Base-by-base conservation (phyloP, 2,329 filamentous ascomycete genomes). In the Fusarium buxicola region DNA sequence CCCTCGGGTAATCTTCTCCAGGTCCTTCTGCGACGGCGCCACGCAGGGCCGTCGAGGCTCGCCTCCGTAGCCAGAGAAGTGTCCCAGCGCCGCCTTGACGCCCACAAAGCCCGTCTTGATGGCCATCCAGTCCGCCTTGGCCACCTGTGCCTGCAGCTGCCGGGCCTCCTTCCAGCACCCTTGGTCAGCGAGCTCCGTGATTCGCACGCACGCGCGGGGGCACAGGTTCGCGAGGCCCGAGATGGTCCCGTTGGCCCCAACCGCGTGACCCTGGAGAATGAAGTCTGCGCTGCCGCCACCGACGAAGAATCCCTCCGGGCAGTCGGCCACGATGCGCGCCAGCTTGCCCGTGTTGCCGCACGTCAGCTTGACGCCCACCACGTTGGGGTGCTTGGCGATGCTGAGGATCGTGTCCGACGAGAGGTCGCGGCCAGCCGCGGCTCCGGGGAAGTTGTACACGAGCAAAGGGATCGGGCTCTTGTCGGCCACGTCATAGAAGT, bases 291-390 rank as follows among this genome's bases (percentile, higher is more conserved):
- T 79, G 47, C 77, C 77, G 16, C 74, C 77, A 34, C 71, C 70
- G 2, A 76, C 72, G 41, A 78, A 78, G 52, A 71, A 71, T 10
- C 69, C 68, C 28, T 66, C 64, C 2, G 71, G 72, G 39, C 69
- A 72, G 27, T 75, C 82, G 53, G 85, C 73, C 57, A 73, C 85
- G 68, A 81, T 79, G 73, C 75, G 74, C 18, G 79, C 78, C 36
- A 89, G 79, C 72, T 89, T 89, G 35, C 86, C 86, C 36, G 86
- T 88, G 74, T 89, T 89, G 12, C 86, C 87, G 65, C 85, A 88
- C 8, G 86, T 89, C 46, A 89, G 77, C 74, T 90, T 89, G 69
- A 85, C 85, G 35, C 87, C 87, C 39, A 86, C 82, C 49, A 90
- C 84, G 69, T 89, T 89, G 47, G 82, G 77, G 58, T 80, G 66